These are phyloP conservation scores for Globisporangium nunn DNA, from an alignment of 352 stramenopile genomes.

Conservation along the genomic window DNA sequence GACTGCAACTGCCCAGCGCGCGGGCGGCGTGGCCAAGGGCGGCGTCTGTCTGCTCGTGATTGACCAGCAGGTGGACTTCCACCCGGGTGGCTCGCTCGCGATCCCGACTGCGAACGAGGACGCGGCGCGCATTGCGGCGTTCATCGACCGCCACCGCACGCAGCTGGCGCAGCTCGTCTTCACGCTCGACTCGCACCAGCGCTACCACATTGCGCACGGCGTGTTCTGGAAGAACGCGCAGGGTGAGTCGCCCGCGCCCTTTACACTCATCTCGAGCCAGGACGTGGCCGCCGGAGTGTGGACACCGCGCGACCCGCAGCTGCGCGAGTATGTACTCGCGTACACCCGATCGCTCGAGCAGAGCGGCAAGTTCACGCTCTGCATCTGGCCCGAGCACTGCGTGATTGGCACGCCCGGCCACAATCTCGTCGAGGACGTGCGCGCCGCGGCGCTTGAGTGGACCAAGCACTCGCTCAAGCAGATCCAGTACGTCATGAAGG, in stretches of 20 bases:
- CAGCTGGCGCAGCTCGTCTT: slow-evolving; percentile 86
- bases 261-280: slow-evolving; percentile 89
- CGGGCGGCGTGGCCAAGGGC: slow-evolving; percentile 27
- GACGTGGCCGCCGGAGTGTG: slow-evolving; percentile 63
- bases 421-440: slow-evolving; percentile 80
- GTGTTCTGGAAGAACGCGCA: slow-evolving; percentile 87
- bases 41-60: slow-evolving; percentile 88
- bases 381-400: slow-evolving; percentile 97
- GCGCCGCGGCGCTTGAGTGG: slow-evolving; percentile 84
- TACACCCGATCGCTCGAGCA: slow-evolving; percentile 89
- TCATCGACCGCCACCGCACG: slow-evolving; percentile 69
- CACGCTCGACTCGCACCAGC: slow-evolving; percentile 96
- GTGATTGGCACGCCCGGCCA: slow-evolving; percentile 90
- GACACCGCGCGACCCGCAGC: slow-evolving; percentile 47
- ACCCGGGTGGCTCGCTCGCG: slow-evolving; percentile 91
- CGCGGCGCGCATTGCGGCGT: slow-evolving; percentile 78
- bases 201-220: slow-evolving; percentile 93
- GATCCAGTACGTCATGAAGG: slow-evolving; percentile 91
- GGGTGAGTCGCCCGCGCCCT: slow-evolving; percentile 75
- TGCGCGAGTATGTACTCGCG: slow-evolving; percentile 82
- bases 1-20: slow-evolving; percentile 29
- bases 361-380: slow-evolving; percentile 87
- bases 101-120: slow-evolving; percentile 91
- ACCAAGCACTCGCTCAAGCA: slow-evolving; percentile 45
- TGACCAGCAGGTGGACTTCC: slow-evolving; percentile 95